Conservation (phyloP, 768 basidiomycete species). For the Xerocomellus amylosporus region DNA sequence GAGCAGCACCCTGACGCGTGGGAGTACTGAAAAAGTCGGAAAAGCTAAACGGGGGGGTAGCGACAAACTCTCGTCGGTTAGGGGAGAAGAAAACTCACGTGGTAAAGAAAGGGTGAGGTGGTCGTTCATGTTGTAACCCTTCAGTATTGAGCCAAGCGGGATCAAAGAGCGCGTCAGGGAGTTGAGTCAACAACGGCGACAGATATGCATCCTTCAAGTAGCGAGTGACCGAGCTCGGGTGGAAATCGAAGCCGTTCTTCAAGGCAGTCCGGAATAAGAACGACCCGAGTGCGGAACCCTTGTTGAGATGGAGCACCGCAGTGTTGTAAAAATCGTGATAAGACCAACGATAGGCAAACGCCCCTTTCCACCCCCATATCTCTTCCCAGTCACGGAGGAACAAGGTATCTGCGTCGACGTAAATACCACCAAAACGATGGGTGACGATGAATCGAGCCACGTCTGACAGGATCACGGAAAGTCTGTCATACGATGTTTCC, state of each 20-base stretch:
- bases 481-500: constrained; percentile 63
- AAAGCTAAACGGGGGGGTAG: constrained; percentile 49
- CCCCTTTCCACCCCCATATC: constrained; percentile 91
- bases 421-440: constrained; percentile 91
- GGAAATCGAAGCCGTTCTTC: constrained; percentile 90
- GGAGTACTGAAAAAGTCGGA: constrained; percentile 81
- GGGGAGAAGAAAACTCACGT: constrained; percentile 46
- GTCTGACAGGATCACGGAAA: constrained; percentile 91
- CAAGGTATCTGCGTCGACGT: constrained; percentile 92
- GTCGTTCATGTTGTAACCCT: constrained; percentile 82
- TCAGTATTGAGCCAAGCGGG: constrained; percentile 94
- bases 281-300: constrained; percentile 81
- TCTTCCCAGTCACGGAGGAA: constrained; percentile 96
- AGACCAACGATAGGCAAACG: constrained; percentile 96
- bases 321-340: constrained; percentile 90
- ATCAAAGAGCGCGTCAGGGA: constrained; percentile 92
- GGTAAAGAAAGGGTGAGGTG: constrained; percentile 89
- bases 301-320: constrained; percentile 86
- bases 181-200: constrained; percentile 69
- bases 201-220: constrained; percentile 83
- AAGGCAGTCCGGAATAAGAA: constrained; percentile 91
- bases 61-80: neutral
- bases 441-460: constrained; percentile 96
- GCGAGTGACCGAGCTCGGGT: constrained; percentile 85
- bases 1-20: constrained; percentile 63